A percentile compares a stretch with the other conserved stretches of the same genome.
These are phyloP conservation scores for Fraxinus quadrangulata DNA, from an alignment of 257 asterid genomes.

Conservation along the genomic window DNA sequence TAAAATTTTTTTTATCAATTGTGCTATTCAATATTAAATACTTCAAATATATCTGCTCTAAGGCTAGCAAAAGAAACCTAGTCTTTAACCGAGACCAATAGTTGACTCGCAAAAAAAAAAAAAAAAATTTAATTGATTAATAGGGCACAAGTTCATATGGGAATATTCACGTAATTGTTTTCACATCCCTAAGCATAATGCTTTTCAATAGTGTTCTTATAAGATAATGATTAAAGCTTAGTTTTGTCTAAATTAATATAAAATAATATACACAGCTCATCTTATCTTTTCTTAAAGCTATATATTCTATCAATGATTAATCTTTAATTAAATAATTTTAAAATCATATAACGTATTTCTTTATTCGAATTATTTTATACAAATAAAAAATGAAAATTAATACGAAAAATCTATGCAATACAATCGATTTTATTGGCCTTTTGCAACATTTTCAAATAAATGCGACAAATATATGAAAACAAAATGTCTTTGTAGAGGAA, in stretches of 20 bases:
- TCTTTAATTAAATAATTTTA: not conserved
- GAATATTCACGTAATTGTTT: conserved; percentile 27
- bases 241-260: conserved; percentile 19
- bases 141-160: not conserved
- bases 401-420: not conserved
- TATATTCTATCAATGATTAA: not conserved
- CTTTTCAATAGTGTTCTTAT: not conserved
- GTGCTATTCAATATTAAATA: too few species aligned
- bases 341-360: not conserved
- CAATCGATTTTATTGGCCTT: not conserved
- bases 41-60: too few species aligned
- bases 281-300: not conserved
- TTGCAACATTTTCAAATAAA: not conserved
- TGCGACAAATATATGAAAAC: conserved; percentile 26
- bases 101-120: too few species aligned
- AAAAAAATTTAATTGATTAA: too few species aligned
- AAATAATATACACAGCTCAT: not conserved
- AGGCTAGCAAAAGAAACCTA: too few species aligned
- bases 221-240: not conserved
- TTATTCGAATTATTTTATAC: not conserved
- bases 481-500: conserved; percentile 21
- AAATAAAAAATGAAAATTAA: not conserved
- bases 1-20: too few species aligned
- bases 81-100: too few species aligned
- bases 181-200: conserved; percentile 28